Conservation (phyloP, 2,329 filamentous ascomycete species). For the Elsinoe australis region DNA sequence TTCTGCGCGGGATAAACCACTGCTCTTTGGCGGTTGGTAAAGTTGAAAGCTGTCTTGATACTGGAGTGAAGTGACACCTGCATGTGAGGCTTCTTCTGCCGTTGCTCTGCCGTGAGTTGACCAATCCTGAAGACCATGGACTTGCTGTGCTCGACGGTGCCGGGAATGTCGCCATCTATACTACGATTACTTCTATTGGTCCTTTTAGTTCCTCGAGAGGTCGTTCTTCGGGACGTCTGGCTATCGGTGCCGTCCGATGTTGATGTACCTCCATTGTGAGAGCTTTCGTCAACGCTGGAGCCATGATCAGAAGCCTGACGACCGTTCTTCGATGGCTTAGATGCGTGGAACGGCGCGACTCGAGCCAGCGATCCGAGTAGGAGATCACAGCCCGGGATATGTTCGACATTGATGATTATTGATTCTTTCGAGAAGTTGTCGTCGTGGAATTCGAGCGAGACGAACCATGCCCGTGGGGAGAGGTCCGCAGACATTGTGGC, state of each 20-base stretch:
- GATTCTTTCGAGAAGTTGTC: constrained; percentile 19
- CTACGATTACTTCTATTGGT: constrained; percentile 6
- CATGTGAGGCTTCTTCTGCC: constrained; percentile 19
- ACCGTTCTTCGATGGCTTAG: constrained; percentile 8
- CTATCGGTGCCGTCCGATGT: constrained; percentile 14
- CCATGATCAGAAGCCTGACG: constrained; percentile 9
- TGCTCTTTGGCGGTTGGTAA: constrained; percentile 30
- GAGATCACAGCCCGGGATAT: constrained; percentile 15
- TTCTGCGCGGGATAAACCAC: constrained; percentile 16
- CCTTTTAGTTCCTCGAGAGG: constrained; percentile 15
- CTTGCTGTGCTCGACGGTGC: constrained; percentile 12
- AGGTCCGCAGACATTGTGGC: constrained; percentile 14
- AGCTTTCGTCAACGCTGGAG: constrained; percentile 6
- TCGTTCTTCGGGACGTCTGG: constrained; percentile 12
- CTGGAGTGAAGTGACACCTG: constrained; percentile 29
- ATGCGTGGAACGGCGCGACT: constrained; percentile 16
- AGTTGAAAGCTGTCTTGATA: constrained; percentile 28
- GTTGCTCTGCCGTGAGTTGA: constrained; percentile 19
- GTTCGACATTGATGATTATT: constrained; percentile 19
- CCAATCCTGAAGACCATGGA: constrained; percentile 19
- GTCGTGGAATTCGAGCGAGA: constrained; percentile 19
- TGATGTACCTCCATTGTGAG: constrained; percentile 1
- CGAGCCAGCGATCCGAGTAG: constrained; percentile 16
- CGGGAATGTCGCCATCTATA: constrained; percentile 9
- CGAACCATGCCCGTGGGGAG: constrained; percentile 15